Evolutionary conservation across 805 yeast genomes (phyloP), one percentile per base, ranked within the genome.

Genomic region (Lipomyces orientalis): DNA sequence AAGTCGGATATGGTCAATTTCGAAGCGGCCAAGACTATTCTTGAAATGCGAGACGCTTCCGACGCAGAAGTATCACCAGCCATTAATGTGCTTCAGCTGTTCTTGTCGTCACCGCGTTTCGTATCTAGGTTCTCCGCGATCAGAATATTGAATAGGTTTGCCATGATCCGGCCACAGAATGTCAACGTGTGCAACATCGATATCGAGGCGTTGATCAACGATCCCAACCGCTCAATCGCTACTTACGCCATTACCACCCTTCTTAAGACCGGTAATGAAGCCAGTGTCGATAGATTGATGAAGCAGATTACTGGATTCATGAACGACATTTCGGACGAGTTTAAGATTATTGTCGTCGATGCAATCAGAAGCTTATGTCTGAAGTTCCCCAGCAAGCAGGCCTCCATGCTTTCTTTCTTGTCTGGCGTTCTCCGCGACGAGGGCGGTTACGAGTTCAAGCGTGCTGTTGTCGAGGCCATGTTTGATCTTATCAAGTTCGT

Each of bases 171-270:
- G 69, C 97, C 98, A 8, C 89, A 87, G 75, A 85, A 90, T 61
- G 87, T 90, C 71, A 76, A 77, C 52, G 85, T 86, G 57, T 92
- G 96, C 78, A 95, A 92, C 76, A 81, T 85, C 61, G 98, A 93
- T 78, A 85, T 95, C 76, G 98, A 95, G 80, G 81, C 87, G 39
- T 84, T 95, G 77, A 91, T 95, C 75, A 89, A 89, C 76, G 98
- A 94, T 79, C 78, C 93, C 33, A 93, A 91, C 81, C 88, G 97
- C 80, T 89, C 97, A 43, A 88, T 95, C 72, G 94, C 98, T 14
- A 95, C 99, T 16, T 94, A 92, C 79, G 98, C 99, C 34, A 95
- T 95, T 77, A 95, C 98, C 43, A 94, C 98, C 1, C 83, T 95
- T 76, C 86, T 95, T 79, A 95, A 94, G 81, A 94, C 98, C 1